phyloP scores from a whole-genome alignment of 768 basidiomycete species.

The Strobilomyces confusus region DNA sequence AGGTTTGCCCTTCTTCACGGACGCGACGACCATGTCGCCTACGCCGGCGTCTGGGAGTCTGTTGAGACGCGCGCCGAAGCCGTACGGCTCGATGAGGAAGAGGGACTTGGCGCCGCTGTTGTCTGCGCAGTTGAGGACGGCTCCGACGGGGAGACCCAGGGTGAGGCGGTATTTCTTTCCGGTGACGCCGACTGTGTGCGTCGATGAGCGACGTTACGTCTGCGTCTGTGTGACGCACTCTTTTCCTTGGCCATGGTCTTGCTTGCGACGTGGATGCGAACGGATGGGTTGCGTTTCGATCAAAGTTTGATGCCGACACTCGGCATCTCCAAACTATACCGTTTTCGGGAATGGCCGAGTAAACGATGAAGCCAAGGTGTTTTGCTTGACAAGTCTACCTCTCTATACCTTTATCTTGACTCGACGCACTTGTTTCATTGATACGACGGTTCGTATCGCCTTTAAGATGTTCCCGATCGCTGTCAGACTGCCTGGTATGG shows the following conservation, averaged over 20 bases:
- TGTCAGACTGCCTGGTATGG: too few relatives aligned
- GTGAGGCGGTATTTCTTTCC: slow-evolving; percentile 98
- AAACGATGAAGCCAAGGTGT: too few relatives aligned
- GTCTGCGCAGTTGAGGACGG: slow-evolving; percentile 96
- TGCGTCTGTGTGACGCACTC: background rate
- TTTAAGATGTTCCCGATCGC: too few relatives aligned
- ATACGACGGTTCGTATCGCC: too few relatives aligned
- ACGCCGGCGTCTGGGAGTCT: slow-evolving; percentile 94
- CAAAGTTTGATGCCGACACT: too few relatives aligned
- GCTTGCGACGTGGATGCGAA: too few relatives aligned
- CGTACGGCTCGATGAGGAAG: slow-evolving; percentile 91
- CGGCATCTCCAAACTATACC: too few relatives aligned
- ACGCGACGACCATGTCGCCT: slow-evolving; percentile 93
- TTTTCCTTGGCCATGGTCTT: slow-evolving; percentile 30
- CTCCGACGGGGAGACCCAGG: slow-evolving; percentile 89
- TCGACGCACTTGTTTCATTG: too few relatives aligned
- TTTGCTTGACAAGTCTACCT: too few relatives aligned
- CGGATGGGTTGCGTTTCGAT: too few relatives aligned
- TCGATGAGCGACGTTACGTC: background rate
- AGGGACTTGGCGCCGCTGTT: slow-evolving; percentile 98
- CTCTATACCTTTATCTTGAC: too few relatives aligned
- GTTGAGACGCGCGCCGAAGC: slow-evolving; percentile 95
- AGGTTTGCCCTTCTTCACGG: slow-evolving; percentile 99
- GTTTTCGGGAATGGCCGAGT: too few relatives aligned
- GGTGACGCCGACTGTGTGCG: slow-evolving; percentile 50